phyloP scores from a whole-genome alignment of 768 basidiomycete genomes.

The Boletales sp. region DNA sequence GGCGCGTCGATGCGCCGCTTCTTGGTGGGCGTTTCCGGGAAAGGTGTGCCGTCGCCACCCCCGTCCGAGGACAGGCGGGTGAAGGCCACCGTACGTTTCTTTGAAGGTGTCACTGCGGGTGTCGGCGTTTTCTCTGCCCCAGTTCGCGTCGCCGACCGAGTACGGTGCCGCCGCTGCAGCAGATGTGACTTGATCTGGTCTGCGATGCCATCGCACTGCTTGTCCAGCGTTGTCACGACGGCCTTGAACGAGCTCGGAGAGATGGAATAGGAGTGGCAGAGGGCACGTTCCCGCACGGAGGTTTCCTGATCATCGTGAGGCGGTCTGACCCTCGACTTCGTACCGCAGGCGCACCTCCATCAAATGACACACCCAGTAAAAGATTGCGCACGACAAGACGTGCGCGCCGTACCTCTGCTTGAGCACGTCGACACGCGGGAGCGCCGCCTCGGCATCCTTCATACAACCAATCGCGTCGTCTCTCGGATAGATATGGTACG shows the following conservation, averaged over 20 bases:
- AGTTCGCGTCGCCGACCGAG: neutral
- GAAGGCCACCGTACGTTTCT: slow-evolving; percentile 31
- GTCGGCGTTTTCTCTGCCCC: neutral
- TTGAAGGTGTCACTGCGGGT: slow-evolving; percentile 17
- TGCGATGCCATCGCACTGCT: slow-evolving; percentile 22
- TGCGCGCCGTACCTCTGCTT: slow-evolving; percentile 15
- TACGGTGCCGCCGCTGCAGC: neutral
- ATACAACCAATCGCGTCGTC: slow-evolving; percentile 29
- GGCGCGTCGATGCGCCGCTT: slow-evolving; percentile 31
- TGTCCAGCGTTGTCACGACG: slow-evolving; percentile 18
- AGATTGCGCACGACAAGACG: slow-evolving; percentile 37
- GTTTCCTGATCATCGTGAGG: slow-evolving; percentile 13
- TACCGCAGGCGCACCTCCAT: slow-evolving; percentile 30
- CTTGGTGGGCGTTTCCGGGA: slow-evolving; percentile 44
- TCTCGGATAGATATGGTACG: slow-evolving; percentile 17
- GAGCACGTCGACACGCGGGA: slow-evolving; percentile 14
- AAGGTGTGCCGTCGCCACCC: slow-evolving; percentile 22
- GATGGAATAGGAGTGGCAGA: slow-evolving; percentile 18
- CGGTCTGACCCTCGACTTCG: neutral
- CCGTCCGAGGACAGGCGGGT: slow-evolving; percentile 7
- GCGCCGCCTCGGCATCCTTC: slow-evolving; percentile 30
- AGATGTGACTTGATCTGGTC: slow-evolving; percentile 17
- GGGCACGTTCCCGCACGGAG: slow-evolving; percentile 16
- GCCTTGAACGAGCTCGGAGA: slow-evolving; percentile 16
- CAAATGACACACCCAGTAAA: slow-evolving; percentile 44